Evolutionary conservation across 306 rosid genomes (phyloP).

Genomic region (Quercus engelmannii): DNA sequence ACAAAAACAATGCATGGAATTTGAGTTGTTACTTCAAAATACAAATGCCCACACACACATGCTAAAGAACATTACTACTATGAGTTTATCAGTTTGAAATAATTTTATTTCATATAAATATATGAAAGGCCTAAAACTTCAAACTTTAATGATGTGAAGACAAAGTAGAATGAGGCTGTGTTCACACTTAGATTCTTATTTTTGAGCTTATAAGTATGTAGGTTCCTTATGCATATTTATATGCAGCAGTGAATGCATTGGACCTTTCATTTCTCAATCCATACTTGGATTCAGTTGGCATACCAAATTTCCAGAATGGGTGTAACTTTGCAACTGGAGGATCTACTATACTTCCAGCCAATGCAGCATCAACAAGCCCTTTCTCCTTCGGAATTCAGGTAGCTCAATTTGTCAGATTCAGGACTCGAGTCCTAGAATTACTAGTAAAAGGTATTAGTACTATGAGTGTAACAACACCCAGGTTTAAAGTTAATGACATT

Average conservation of each 20-base stretch:
- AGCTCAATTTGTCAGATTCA: conserved; percentile 30
- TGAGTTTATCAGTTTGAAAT: too few species aligned
- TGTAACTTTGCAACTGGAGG: conserved; percentile 40
- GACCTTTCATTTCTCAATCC: conserved; percentile 32
- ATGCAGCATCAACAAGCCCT: conserved; percentile 22
- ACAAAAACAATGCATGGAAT: too few species aligned
- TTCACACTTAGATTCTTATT: too few species aligned
- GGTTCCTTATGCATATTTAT: not conserved
- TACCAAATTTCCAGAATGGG: conserved; percentile 36
- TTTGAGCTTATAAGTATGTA: not conserved
- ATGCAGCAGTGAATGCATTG: conserved; percentile 25
- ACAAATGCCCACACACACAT: too few species aligned
- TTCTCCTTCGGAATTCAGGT: conserved; percentile 37
- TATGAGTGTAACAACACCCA: not conserved
- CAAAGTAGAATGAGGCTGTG: too few species aligned
- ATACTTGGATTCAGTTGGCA: conserved; percentile 43
- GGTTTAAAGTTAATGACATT: not conserved
- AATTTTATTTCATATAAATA: too few species aligned
- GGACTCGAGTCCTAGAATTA: conserved; percentile 24
- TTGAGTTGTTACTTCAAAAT: too few species aligned
- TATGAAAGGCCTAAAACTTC: not conserved
- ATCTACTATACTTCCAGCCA: conserved; percentile 36
- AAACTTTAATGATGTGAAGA: too few species aligned
- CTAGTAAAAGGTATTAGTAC: conserved; percentile 20
- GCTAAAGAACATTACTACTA: too few species aligned